Percentiles rank a stretch among this genome's conserved stretches.
These are phyloP conservation scores for Thelephora ganbajun DNA, from an alignment of 768 basidiomycete genomes.

Conservation along the genomic window DNA sequence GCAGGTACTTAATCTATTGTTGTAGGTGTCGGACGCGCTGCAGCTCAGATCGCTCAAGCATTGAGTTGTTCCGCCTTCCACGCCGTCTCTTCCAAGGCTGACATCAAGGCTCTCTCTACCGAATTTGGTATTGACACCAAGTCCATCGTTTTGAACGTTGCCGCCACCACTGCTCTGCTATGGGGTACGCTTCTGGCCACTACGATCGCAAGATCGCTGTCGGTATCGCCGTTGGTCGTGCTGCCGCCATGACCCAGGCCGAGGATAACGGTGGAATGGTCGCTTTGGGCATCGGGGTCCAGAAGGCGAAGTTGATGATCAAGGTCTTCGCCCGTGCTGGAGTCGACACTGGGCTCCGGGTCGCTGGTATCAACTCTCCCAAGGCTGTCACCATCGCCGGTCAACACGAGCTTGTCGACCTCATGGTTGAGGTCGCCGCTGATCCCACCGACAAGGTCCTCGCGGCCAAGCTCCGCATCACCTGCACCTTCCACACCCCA, in stretches of 20 bases:
- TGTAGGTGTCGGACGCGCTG: constrained; percentile 14
- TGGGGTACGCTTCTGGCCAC: constrained; percentile 20
- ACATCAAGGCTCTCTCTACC: constrained; percentile 5
- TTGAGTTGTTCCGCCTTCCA: constrained; percentile 10
- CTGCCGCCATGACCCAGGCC: too few relatives aligned
- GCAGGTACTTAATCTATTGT: background rate
- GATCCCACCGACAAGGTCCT: constrained; percentile 15
- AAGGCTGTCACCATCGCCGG: too few relatives aligned
- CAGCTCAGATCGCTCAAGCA: constrained; percentile 15
- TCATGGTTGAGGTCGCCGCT: constrained; percentile 11
- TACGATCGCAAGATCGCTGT: constrained; percentile 16
- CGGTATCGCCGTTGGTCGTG: too few relatives aligned
- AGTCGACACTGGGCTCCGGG: constrained; percentile 14
- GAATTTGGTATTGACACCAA: constrained; percentile 7
- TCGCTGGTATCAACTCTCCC: too few relatives aligned
- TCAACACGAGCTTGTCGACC: too few relatives aligned
- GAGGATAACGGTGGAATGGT: too few relatives aligned
- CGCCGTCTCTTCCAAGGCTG: constrained; percentile 10
- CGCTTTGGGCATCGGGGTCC: too few relatives aligned
- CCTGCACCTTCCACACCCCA: too few relatives aligned
- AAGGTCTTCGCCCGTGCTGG: constrained; percentile 13
- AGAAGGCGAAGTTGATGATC: constrained; percentile 19
- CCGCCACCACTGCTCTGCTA: constrained; percentile 10
- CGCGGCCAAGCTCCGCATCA: too few relatives aligned
- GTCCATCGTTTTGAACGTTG: background rate